Evolutionary conservation across 2,329 filamentous ascomycete genomes (phyloP).

Genomic region (Fusarium mangiferae): DNA sequence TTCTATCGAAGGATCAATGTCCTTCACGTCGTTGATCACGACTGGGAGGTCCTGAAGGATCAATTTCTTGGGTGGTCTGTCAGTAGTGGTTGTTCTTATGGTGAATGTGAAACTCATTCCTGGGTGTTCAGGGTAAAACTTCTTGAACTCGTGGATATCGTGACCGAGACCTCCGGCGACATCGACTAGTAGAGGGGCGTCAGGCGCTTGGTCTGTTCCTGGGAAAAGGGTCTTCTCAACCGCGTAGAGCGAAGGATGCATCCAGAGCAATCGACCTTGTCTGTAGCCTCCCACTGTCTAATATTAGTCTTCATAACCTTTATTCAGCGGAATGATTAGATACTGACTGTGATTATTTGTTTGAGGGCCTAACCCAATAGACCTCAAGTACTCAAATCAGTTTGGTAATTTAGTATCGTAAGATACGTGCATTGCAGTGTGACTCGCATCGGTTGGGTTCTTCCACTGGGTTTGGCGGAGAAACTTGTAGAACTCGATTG

Average conservation of each 20-base stretch:
- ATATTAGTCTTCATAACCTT: not conserved
- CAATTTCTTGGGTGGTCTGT: not conserved
- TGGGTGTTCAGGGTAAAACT: not conserved
- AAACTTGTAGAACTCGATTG: not conserved
- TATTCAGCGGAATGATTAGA: fast-evolving
- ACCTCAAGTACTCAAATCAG: not conserved
- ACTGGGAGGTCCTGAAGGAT: not conserved
- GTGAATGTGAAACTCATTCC: not conserved
- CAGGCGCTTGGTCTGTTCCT: not conserved
- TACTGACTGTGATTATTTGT: not conserved
- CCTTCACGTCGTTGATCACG: not conserved
- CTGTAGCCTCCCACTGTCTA: not conserved
- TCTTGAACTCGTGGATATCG: not conserved
- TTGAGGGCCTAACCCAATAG: not conserved
- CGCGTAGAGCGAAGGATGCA: not conserved
- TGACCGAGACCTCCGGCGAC: not conserved
- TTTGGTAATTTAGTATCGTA: not conserved
- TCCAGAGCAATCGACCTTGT: not conserved
- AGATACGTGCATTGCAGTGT: not conserved
- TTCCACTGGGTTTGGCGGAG: not conserved
- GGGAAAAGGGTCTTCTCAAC: not conserved
- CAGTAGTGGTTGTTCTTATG: not conserved
- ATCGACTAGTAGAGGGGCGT: not conserved
- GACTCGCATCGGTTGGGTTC: not conserved
- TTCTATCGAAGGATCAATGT: not conserved